Percentiles rank a stretch among this genome's conserved stretches.
phyloP scores from a whole-genome alignment of 441 rosid species.

The Eugenia klotzschiana region DNA sequence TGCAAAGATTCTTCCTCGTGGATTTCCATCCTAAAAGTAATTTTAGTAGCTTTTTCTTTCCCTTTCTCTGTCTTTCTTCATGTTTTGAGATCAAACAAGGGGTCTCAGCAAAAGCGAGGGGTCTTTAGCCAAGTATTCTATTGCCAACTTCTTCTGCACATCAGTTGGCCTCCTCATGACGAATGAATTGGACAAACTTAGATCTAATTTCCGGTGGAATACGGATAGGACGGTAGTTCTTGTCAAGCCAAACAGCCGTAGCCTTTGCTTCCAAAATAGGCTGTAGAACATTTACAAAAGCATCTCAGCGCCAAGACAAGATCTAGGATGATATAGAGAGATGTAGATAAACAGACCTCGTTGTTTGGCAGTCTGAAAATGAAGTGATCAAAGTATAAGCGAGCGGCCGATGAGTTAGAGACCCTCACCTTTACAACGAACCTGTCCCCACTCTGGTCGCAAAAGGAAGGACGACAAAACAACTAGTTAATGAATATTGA shows the following conservation, averaged over 20 bases:
- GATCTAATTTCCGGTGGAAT: slow-evolving; percentile 58
- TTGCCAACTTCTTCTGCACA: neutral
- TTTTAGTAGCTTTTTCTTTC: neutral
- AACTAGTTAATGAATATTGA: neutral
- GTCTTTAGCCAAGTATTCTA: neutral
- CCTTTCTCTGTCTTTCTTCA: neutral
- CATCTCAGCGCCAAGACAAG: neutral
- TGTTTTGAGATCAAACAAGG: neutral
- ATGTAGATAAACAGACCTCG: slow-evolving; percentile 27
- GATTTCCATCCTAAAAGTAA: neutral
- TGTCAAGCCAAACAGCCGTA: slow-evolving; percentile 71
- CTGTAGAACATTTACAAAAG: slow-evolving; percentile 15
- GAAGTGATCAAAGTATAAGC: slow-evolving; percentile 49
- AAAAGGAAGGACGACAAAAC: neutral
- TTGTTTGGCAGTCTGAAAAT: slow-evolving; percentile 50
- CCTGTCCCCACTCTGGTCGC: slow-evolving; percentile 48
- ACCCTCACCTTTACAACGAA: slow-evolving; percentile 47
- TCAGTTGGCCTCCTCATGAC: slow-evolving; percentile 20
- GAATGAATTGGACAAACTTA: slow-evolving; percentile 38
- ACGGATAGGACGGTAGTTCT: slow-evolving; percentile 60
- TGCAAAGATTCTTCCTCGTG: neutral
- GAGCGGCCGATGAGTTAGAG: slow-evolving; percentile 46
- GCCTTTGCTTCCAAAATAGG: slow-evolving; percentile 71
- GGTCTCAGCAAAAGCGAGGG: neutral
- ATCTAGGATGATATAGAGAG: neutral